Base-by-base conservation (phyloP, 371 early-diverging fungal species). In the Fennellomyces sp. region DNA sequence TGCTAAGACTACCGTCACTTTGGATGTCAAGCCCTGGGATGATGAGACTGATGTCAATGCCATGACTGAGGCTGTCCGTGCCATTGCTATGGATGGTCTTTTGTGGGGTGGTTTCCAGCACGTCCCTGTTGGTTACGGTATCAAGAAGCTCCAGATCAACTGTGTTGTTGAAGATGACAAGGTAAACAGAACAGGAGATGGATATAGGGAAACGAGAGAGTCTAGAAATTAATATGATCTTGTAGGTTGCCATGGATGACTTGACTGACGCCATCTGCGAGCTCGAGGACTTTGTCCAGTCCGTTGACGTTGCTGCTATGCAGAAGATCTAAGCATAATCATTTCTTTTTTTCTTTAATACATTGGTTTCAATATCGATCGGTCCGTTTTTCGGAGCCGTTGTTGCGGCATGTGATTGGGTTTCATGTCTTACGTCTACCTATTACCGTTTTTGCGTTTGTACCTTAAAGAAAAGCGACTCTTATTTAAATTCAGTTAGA, bases 1-100 rank as follows among this genome's bases (percentile, higher is more conserved):
- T 68, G 96, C 96, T 78, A 97, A 97, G 91, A 94, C 96, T 69
- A 88, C 90, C 75, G 81, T 96, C 73, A 86, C 90, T 68, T 84
- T 94, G 38, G 97, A 97, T 62, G 89, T 96, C 71, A 97, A 97
- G 92, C 96, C 97, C 67, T 97, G 97, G 97, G 97, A 96, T 81
- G 95, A 95, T 79, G 96, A 95, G 68, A 97, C 97, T 58, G 86
- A 91, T 68, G 85, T 95, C 82, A 84, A 77, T 28, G 93, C 75
- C 45, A 73, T 97, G 68, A 91, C 92, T 70, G 69, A 67, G 12
- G 64, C 68, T 63, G 94, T 97, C 80, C 83, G 85, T 64, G 73
- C 65, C 50, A 91, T 97, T 62, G 60, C 61, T 17, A 88, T 93
- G 91, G 94, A 94, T 58, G 97, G 97, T 77, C 90, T 96, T 53